Conservation (phyloP, 2,329 filamentous ascomycete species). For the Trichoderma atrobrunneum region DNA sequence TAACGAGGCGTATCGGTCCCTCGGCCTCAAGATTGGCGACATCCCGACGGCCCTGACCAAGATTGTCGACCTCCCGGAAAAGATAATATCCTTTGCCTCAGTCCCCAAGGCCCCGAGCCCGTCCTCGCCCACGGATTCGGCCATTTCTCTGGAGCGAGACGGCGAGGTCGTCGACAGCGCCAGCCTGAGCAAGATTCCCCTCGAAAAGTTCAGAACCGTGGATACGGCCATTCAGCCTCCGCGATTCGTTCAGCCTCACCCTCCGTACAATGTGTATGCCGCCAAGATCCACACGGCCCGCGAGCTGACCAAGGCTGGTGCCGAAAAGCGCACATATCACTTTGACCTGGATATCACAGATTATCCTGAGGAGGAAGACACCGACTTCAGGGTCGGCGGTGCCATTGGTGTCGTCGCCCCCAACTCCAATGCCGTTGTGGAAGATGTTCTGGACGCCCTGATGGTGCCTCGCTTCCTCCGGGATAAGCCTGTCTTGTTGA, state of each 20-base stretch:
- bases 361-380: conserved; percentile 78
- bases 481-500: conserved; percentile 76
- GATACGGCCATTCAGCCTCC: conserved; percentile 72
- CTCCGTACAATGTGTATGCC: conserved; percentile 86
- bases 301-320: conserved; percentile 81
- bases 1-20: conserved; percentile 78
- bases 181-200: conserved; percentile 25
- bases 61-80: conserved; percentile 68
- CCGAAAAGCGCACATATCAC: conserved; percentile 95
- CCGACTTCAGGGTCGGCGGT: conserved; percentile 95
- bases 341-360: conserved; percentile 96
- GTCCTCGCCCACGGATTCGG: conserved; percentile 49
- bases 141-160: conserved; percentile 42
- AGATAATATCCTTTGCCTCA: conserved; percentile 68
- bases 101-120: conserved; percentile 39
- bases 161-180: conserved; percentile 25
- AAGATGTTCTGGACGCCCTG: conserved; percentile 79
- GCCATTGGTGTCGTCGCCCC: conserved; percentile 91
- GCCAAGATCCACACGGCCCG: conserved; percentile 82
- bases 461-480: conserved; percentile 78
- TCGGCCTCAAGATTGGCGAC: conserved; percentile 72
- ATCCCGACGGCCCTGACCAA: conserved; percentile 72
- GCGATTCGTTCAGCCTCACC: conserved; percentile 88
- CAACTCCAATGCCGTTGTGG: conserved; percentile 73
- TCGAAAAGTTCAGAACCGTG: conserved; percentile 32